Evolutionary conservation across 2,329 filamentous ascomycete species (phyloP).

Genomic region (Cladosporium velox): DNA sequence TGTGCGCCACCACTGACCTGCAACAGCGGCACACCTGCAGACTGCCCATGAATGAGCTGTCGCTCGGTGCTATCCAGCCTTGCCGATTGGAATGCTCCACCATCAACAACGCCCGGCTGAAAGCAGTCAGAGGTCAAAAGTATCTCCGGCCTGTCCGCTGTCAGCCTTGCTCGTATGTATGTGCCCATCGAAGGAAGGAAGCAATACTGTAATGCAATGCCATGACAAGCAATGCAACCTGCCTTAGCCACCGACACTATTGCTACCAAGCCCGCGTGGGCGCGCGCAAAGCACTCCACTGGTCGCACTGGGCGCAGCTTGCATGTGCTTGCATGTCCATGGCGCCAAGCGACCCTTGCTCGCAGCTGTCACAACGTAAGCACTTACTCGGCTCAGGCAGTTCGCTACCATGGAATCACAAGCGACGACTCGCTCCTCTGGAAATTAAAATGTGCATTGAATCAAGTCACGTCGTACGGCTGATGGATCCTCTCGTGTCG

Average conservation of each 20-base stretch:
- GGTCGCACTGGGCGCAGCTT: constrained; percentile 12
- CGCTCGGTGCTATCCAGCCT: neutral
- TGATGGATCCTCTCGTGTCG: constrained; percentile 3
- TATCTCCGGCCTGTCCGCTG: neutral
- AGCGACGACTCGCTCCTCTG: neutral
- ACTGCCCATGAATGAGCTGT: neutral
- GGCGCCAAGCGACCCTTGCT: constrained; percentile 11
- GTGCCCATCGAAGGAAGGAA: neutral
- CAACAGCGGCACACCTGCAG: constrained; percentile 10
- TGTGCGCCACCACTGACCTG: constrained; percentile 9
- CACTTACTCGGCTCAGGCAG: constrained; percentile 10
- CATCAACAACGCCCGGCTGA: neutral
- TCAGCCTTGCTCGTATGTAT: neutral
- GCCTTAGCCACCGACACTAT: constrained; percentile 5
- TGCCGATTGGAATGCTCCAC: neutral
- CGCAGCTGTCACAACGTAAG: constrained; percentile 20
- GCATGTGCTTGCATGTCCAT: constrained; percentile 19
- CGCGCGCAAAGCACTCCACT: constrained; percentile 13
- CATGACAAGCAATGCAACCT: neutral
- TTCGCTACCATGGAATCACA: constrained; percentile 2
- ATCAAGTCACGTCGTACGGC: constrained; percentile 3
- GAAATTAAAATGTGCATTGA: constrained; percentile 14
- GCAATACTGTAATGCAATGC: neutral
- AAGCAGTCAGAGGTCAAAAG: neutral
- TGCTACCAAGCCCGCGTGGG: constrained; percentile 8